A percentile compares a stretch with the other conserved stretches of the same genome.
Evolutionary conservation across 306 rosid genomes (phyloP).

Genomic region (Begonia fuchsioides): DNA sequence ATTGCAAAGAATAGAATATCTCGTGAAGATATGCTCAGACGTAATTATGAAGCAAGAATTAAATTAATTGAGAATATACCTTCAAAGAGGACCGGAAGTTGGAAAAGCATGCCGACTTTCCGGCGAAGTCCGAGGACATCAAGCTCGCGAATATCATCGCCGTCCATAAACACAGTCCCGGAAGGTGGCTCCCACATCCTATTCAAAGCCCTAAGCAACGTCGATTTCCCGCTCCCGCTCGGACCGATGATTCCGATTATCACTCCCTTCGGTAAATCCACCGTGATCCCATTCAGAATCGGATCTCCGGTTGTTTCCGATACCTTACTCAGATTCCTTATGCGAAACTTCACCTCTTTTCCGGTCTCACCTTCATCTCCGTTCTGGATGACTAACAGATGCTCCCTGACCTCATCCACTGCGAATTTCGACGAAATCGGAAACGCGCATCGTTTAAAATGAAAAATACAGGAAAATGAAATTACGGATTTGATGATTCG

Average conservation of each 20-base stretch:
- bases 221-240: slow-evolving; percentile 94
- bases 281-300: slow-evolving; percentile 41
- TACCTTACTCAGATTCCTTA: slow-evolving; percentile 34
- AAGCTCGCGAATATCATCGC: slow-evolving; percentile 33
- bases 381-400: slow-evolving; percentile 27
- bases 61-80: slow-evolving; percentile 11
- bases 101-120: slow-evolving; percentile 89
- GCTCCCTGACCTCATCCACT: slow-evolving; percentile 19
- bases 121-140: slow-evolving; percentile 83
- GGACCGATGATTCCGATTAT: slow-evolving; percentile 78
- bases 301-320: slow-evolving; percentile 31
- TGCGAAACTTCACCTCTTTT: slow-evolving; percentile 24
- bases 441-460: no score
- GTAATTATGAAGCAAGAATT: no score
- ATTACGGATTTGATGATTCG: no score
- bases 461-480: no score
- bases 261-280: slow-evolving; percentile 47
- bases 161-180: slow-evolving; percentile 52
- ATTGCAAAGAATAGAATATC: no score
- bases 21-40: no score
- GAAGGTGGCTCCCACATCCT: slow-evolving; percentile 87
- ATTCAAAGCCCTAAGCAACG: slow-evolving; percentile 59
- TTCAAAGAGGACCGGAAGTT: slow-evolving; percentile 81
- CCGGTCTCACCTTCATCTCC: neutral
- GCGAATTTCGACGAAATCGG: neutral